Evolutionary conservation across 805 yeast species (phyloP).

Genomic region (Clavispora vitiphila): DNA sequence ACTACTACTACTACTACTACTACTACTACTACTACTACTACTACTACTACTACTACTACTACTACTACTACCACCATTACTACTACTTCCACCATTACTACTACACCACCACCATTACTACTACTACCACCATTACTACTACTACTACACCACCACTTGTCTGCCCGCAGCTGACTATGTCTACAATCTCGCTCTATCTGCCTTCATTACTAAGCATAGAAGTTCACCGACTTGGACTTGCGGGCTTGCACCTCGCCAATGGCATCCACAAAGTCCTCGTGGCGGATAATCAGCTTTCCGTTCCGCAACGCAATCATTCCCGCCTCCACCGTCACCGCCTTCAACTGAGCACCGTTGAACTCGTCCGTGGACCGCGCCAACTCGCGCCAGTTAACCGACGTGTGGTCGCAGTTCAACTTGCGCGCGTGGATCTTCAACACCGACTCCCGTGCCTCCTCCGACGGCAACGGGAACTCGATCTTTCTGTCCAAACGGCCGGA

Average conservation of each 20-base stretch:
- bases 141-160: too few species aligned
- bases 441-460: conserved; percentile 96
- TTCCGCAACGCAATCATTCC: conserved; percentile 99
- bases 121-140: too few species aligned
- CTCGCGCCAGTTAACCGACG: conserved; percentile 94
- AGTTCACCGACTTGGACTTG: conserved; percentile 90
- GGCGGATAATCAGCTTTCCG: conserved; percentile 86
- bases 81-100: too few species aligned
- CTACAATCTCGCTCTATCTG: background rate
- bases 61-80: too few species aligned
- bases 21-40: too few species aligned
- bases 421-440: conserved; percentile 96
- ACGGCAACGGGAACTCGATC: conserved; percentile 89
- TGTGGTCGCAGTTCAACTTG: conserved; percentile 85
- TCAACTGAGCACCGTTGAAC: conserved; percentile 97
- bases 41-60: too few species aligned
- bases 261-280: conserved; percentile 97
- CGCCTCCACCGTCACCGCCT: conserved; percentile 98
- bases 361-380: conserved; percentile 97
- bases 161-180: too few species aligned
- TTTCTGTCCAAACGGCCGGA: conserved; percentile 20
- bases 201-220: conserved; percentile 63
- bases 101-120: too few species aligned
- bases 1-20: too few species aligned
- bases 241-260: conserved; percentile 98